Percentiles rank a stretch among this genome's conserved stretches.
Evolutionary conservation across 148 eudicot species (phyloP).

Genomic region (Camellia japonica): DNA sequence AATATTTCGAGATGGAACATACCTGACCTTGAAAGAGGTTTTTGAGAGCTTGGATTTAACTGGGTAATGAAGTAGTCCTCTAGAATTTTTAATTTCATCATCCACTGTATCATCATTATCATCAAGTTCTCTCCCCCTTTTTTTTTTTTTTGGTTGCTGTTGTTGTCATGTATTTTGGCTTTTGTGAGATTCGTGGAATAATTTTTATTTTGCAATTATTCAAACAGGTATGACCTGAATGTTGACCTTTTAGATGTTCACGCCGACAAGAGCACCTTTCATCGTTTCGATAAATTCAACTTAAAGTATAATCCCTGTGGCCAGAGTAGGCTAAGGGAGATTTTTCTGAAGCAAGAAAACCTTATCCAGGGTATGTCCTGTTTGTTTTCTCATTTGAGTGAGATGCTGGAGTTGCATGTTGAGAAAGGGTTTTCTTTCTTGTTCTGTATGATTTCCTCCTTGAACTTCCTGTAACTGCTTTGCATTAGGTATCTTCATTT

Average conservation of each 20-base stretch:
- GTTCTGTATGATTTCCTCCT: neutral
- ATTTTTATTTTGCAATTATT: slow-evolving; percentile 1
- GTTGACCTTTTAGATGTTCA: slow-evolving; percentile 98
- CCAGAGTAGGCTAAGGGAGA: slow-evolving; percentile 98
- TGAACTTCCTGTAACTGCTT: neutral
- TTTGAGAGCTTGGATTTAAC: slow-evolving; percentile 98
- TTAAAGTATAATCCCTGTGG: slow-evolving; percentile 99
- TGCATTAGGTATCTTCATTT: neutral
- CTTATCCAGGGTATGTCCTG: slow-evolving; percentile 84
- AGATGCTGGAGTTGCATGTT: slow-evolving; percentile 11
- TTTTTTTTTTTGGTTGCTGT: neutral
- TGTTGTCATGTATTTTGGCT: too few relatives aligned
- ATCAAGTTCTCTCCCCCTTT: too few relatives aligned
- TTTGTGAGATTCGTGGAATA: neutral
- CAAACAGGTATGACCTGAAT: slow-evolving; percentile 83
- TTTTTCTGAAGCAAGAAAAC: slow-evolving; percentile 95
- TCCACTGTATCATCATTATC: neutral
- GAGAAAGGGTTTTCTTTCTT: neutral
- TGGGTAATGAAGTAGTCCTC: slow-evolving; percentile 52
- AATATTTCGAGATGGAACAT: slow-evolving; percentile 96
- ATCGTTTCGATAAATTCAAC: slow-evolving; percentile 99
- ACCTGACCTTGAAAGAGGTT: slow-evolving; percentile 91
- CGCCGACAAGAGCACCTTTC: slow-evolving; percentile 99
- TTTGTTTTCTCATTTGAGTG: neutral
- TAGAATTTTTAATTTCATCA: slow-evolving; percentile 12